Evolutionary conservation across 768 basidiomycete species (phyloP).

Genomic region (Trichaptum fuscoviolaceum): DNA sequence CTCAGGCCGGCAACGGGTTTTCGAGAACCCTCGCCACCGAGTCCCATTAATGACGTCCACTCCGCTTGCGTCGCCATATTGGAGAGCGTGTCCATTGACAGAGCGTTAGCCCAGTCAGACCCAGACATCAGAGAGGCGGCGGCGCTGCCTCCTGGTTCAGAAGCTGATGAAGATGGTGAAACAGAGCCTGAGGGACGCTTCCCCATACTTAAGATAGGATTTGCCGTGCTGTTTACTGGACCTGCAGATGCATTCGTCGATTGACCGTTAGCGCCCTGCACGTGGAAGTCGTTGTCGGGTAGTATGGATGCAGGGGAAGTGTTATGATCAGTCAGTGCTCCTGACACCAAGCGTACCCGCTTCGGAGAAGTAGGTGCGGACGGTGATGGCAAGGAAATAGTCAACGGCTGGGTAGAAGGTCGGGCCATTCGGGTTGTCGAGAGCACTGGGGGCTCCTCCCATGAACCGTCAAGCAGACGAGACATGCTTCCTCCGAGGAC

Average conservation of each 20-base stretch:
- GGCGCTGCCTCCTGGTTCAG: background rate
- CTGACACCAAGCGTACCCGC: no score
- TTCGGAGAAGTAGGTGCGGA: no score
- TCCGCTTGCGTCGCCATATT: background rate
- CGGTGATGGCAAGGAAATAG: no score
- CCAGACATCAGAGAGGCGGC: background rate
- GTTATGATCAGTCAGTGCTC: no score
- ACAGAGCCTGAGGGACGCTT: background rate
- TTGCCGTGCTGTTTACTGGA: background rate
- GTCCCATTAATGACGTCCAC: background rate
- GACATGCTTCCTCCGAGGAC: background rate
- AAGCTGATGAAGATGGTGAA: background rate
- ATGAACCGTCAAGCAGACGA: background rate
- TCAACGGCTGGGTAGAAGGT: background rate
- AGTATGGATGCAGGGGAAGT: background rate
- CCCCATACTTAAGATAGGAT: no score
- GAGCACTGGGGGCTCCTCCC: background rate
- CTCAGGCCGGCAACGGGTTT: background rate
- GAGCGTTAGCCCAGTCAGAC: background rate
- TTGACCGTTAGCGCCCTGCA: background rate
- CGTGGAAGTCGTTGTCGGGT: background rate
- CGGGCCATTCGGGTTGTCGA: background rate
- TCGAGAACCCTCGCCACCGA: background rate
- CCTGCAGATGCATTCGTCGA: background rate
- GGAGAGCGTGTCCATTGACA: background rate